Evolutionary conservation across 768 basidiomycete genomes (phyloP), one percentile per base, ranked within the genome.

Genomic region (Suillus subalutaceus): DNA sequence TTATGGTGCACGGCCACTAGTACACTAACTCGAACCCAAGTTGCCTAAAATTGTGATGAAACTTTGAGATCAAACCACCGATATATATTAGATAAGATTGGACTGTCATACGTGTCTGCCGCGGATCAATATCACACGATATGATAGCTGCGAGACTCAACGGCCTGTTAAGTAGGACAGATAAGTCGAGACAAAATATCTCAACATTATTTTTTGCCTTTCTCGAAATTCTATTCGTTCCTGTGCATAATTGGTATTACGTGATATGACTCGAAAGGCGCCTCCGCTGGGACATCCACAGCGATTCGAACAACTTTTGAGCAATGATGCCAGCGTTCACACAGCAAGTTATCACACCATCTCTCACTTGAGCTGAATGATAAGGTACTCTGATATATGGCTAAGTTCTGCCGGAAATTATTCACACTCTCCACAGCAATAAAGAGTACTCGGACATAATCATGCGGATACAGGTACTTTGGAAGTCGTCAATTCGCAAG

Each of bases 1-100:
- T 66, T 71, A 50, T 56, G 18, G 9, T 9, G 65, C 60, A 75
- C 72, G 23, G 75, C 75, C 72, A 66, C 60, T 20, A 26, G 26
- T 26, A 15, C 60, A 43, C 66, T 62, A 68, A 67, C 38, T 43
- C 26, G 59, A 43, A 43, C 10, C 12, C 26, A 74, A 48, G 32
- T 53, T 62, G 68, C 52, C 66, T 69, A 70, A 68, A 66, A 64
- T 65, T 63, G 62, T 67, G 66, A 67, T 67, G 65, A 65, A 56
- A 57, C 64, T 38, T 48, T 40, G 4, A 20, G 20, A 57, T 20
- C 35, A 4, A 37, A n/a, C n/a, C 12, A 20, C n/a, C 46, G 55
- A 35, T 56, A 37, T 15, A 57, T 26, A 26, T 57, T 57, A 23
- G 26, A 41, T 60, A 30, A 26, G 40, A 60, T 30, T 30, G 10